Evolutionary conservation across 2,329 filamentous ascomycete genomes (phyloP).

Genomic region (Xylaria arbuscula): DNA sequence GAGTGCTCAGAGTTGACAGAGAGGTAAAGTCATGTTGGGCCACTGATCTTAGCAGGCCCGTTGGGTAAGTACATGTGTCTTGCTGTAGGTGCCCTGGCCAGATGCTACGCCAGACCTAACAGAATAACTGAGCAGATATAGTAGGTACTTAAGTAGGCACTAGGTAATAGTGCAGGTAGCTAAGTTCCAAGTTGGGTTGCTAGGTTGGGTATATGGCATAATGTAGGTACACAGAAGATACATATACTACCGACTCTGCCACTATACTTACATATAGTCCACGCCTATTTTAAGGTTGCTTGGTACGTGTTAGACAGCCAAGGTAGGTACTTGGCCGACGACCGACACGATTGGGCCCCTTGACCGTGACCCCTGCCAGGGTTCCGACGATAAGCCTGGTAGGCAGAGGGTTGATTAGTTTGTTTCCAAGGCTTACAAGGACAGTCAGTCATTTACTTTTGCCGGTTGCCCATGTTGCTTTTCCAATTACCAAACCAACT

Average conservation of each 20-base stretch:
- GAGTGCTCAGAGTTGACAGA: conserved; percentile 2
- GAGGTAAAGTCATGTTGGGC: conserved; percentile 7
- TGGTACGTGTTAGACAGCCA: neutral
- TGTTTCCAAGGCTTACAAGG: conserved; percentile 26
- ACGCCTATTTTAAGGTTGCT: conserved; percentile 15
- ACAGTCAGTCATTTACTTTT: conserved; percentile 29
- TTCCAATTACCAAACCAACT: conserved; percentile 40
- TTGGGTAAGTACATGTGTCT: conserved; percentile 7
- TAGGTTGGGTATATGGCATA: neutral
- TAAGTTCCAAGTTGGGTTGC: conserved; percentile 1
- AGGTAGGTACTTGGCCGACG: conserved; percentile 8
- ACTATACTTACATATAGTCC: too few species aligned
- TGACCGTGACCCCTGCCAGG: conserved; percentile 31
- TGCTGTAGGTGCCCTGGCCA: conserved; percentile 11
- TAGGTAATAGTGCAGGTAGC: too few species aligned
- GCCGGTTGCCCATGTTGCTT: conserved; percentile 37
- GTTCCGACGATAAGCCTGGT: conserved; percentile 39
- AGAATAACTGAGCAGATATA: neutral
- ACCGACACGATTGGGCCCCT: conserved; percentile 25
- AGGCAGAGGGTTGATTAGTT: conserved; percentile 35
- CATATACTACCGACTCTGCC: too few species aligned
- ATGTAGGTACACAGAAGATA: neutral
- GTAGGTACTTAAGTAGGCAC: neutral
- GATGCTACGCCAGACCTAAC: neutral
- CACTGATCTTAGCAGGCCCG: conserved; percentile 5